phyloP scores from a whole-genome alignment of 352 stramenopile species.

The Globisporangium cederbergense region DNA sequence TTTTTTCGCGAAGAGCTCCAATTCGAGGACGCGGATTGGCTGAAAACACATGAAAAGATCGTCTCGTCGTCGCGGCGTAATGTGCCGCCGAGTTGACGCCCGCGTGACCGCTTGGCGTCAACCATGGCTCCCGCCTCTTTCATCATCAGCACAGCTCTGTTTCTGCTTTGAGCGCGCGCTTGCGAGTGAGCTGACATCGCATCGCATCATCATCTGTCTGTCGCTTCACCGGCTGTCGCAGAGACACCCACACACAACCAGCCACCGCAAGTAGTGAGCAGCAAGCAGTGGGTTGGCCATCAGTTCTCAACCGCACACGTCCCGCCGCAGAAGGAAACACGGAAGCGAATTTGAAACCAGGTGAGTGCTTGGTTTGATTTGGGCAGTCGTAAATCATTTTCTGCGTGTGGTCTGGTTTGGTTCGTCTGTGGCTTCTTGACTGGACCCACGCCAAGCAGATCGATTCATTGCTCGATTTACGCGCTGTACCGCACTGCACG shows the following conservation, averaged over 20 bases:
- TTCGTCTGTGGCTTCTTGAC: not conserved
- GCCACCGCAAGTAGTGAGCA: not conserved
- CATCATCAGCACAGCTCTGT: not conserved
- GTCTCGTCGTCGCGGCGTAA: not conserved
- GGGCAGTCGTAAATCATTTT: slow-evolving; percentile 3
- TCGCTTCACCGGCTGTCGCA: not conserved
- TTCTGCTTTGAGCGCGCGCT: not conserved
- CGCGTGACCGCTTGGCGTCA: no score
- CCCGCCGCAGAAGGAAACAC: not conserved
- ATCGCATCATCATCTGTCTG: not conserved
- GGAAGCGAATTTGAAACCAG: slow-evolving; percentile 8
- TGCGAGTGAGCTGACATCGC: not conserved
- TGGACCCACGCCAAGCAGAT: not conserved
- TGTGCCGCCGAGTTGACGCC: not conserved
- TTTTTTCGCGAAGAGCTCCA: no score
- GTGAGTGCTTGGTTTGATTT: slow-evolving; percentile 1
- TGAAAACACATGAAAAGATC: not conserved
- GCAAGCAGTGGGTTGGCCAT: not conserved
- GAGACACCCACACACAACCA: not conserved
- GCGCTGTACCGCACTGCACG: not conserved
- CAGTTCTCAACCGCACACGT: not conserved
- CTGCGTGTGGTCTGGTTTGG: not conserved
- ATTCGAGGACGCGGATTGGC: not conserved
- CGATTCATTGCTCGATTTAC: slow-evolving; percentile 3
- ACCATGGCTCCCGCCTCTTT: no score